A percentile compares a stretch with the other conserved stretches of the same genome.
These are phyloP conservation scores for Alternaria brassicae DNA, from an alignment of 2,329 filamentous ascomycete species.

Conservation along the genomic window DNA sequence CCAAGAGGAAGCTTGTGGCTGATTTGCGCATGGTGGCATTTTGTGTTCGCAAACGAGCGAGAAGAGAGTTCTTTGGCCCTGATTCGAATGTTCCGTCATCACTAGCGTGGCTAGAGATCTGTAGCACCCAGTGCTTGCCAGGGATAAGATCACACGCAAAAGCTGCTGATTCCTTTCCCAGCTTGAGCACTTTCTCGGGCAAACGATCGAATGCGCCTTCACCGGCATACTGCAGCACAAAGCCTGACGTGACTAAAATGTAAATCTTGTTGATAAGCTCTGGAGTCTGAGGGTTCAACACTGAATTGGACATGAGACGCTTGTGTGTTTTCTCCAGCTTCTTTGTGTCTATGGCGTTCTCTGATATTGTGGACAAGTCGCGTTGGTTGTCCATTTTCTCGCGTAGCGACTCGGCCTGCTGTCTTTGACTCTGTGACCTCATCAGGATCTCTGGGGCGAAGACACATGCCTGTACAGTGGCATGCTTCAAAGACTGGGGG, in stretches of 20 bases:
- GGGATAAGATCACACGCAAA: conserved; percentile 83
- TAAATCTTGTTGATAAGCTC: conserved; percentile 77
- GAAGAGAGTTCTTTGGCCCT: conserved; percentile 63
- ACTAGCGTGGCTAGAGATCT: conserved; percentile 72
- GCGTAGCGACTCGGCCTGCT: conserved; percentile 55
- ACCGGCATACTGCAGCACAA: conserved; percentile 75
- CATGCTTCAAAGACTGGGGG: conserved; percentile 80
- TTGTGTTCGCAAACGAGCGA: conserved; percentile 70
- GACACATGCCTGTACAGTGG: conserved; percentile 70
- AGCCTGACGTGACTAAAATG: conserved; percentile 73
- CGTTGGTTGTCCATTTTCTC: conserved; percentile 48
- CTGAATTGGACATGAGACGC: conserved; percentile 48
- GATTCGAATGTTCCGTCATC: conserved; percentile 59
- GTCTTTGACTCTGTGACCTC: conserved; percentile 62
- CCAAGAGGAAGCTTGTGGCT: conserved; percentile 71
- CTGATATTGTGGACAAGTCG: conserved; percentile 41
- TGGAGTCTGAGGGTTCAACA: conserved; percentile 58
- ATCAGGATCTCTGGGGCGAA: conserved; percentile 73
- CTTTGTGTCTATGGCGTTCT: conserved; percentile 37
- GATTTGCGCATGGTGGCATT: conserved; percentile 61
- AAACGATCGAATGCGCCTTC: conserved; percentile 73
- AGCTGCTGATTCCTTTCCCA: conserved; percentile 77
- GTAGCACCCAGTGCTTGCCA: conserved; percentile 80
- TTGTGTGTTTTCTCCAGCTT: conserved; percentile 55
- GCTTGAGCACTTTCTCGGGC: conserved; percentile 75